Percentiles rank a stretch among this genome's conserved stretches.
These are phyloP conservation scores for Trametes sp. DNA, from an alignment of 1,284 basidiomycete genomes.

Conservation along the genomic window DNA sequence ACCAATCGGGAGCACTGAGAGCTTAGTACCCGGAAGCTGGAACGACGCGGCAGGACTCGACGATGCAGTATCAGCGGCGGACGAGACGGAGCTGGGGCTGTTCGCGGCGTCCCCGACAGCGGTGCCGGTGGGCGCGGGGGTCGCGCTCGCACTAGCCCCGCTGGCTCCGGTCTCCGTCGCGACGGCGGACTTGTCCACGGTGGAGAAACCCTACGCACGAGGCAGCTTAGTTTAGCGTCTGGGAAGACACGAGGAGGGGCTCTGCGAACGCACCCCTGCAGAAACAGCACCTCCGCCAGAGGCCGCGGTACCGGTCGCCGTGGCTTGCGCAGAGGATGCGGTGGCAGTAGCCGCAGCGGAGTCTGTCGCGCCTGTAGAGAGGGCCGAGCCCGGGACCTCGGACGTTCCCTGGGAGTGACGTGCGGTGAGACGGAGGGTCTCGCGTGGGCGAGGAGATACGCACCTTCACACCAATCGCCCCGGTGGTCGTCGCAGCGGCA, in stretches of 20 bases:
- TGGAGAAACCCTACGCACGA: slow-evolving; percentile 20
- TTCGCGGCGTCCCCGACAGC: slow-evolving; percentile 15
- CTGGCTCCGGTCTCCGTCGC: slow-evolving; percentile 23
- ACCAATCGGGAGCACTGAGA: slow-evolving; percentile 82
- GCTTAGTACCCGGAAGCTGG: slow-evolving; percentile 70
- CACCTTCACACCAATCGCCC: slow-evolving; percentile 13
- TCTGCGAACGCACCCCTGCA: slow-evolving; percentile 19
- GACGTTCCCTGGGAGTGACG: slow-evolving; percentile 14
- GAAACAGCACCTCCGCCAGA: slow-evolving; percentile 19
- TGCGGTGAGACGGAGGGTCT: slow-evolving; percentile 1
- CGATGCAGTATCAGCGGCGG: slow-evolving; percentile 51
- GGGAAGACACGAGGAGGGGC: neutral
- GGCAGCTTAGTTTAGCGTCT: neutral
- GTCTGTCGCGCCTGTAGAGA: slow-evolving; percentile 21
- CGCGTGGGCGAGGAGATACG: slow-evolving; percentile 4
- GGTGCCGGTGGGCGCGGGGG: slow-evolving; percentile 8
- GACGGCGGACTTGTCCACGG: slow-evolving; percentile 19
- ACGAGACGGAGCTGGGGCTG: slow-evolving; percentile 35
- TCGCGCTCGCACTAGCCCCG: slow-evolving; percentile 11
- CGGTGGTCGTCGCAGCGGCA: slow-evolving; percentile 13
- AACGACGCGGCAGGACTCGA: slow-evolving; percentile 54
- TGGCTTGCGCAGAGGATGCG: slow-evolving; percentile 3
- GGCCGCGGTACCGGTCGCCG: slow-evolving; percentile 12
- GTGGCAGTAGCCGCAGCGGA: slow-evolving; percentile 17
- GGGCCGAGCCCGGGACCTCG: slow-evolving; percentile 23